Evolutionary conservation across 257 asterid species (phyloP).

Genomic region (Plantago ovata): DNA sequence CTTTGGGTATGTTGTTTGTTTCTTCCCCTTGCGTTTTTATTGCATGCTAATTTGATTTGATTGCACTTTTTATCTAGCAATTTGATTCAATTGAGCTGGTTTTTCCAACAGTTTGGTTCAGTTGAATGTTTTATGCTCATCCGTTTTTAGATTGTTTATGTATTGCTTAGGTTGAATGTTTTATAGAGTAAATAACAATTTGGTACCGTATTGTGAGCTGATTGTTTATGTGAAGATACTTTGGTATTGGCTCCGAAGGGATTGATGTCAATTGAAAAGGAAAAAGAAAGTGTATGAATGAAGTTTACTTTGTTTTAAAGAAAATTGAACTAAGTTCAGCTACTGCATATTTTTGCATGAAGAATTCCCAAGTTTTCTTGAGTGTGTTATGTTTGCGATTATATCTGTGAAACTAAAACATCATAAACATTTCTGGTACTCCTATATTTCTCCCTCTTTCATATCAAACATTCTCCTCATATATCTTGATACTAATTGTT

Average conservation of each 20-base stretch:
- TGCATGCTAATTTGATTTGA: not conserved
- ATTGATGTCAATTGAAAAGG: too few species aligned
- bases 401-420: not conserved
- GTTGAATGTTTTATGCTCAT: too few species aligned
- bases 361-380: not conserved
- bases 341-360: not conserved
- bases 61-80: not conserved
- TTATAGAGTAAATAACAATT: not conserved
- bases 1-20: constrained; percentile 49
- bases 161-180: too few species aligned
- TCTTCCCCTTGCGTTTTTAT: not conserved
- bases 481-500: not conserved
- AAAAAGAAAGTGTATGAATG: not conserved
- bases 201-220: not conserved
- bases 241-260: too few species aligned
- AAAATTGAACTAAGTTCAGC: not conserved
- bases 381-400: not conserved
- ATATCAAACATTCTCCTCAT: not conserved
- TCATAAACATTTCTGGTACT: not conserved
- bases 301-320: not conserved
- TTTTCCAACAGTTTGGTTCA: too few species aligned
- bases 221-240: not conserved
- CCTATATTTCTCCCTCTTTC: not conserved
- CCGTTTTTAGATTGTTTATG: too few species aligned
- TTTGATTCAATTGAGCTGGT: not conserved